Evolutionary conservation across 179 eudicot genomes (phyloP), one percentile per base, ranked within the genome.

Genomic region (Silene noctiflora): DNA sequence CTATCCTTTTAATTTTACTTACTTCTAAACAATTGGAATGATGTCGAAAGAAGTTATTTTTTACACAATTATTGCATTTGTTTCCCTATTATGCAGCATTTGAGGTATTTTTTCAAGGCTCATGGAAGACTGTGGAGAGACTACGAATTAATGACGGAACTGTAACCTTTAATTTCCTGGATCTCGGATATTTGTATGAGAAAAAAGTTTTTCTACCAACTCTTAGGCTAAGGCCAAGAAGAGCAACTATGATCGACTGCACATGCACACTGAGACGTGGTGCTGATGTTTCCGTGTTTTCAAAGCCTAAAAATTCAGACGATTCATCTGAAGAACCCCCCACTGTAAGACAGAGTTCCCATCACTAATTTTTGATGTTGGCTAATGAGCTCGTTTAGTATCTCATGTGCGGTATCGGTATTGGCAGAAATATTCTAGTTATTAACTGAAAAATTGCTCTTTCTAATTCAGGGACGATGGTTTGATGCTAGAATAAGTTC

Each of bases 211-310:
- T 91, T 35, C 79, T 90, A 20, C 64, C 90, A 46, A 83, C 90
- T 76, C 92, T 93, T 62, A 87, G 98, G 76, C 78, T 93, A 46
- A 85, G 86, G 82, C 90, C 99, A 19, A 85, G 98, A 83, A 85
- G 87, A 78, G 97, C 98, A 46, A 85, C 77, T 69, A 72, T 74
- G 67, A 71, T 82, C 0, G 99, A 96, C 73, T 96, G 99, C 81
- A 86, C 83, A 59, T 93, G 90, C 76, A 83, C 89, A 78, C 76
- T 96, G n/a, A 86, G 99, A 82, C 94, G 91, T 14, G 96, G 99
- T 63, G 75, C 91, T 66, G 98, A 96, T 71, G 82, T 96, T 73
- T 90, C 88, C 71, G 94, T 91, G 61, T 79, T 85, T 24, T 82
- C 90, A 1, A 75, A 74, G 12, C 39, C 86, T 73, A 84, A 75